Evolutionary conservation across 2,329 filamentous ascomycete genomes (phyloP), one percentile per base, ranked within the genome.

Genomic region (Metarhizium album): DNA sequence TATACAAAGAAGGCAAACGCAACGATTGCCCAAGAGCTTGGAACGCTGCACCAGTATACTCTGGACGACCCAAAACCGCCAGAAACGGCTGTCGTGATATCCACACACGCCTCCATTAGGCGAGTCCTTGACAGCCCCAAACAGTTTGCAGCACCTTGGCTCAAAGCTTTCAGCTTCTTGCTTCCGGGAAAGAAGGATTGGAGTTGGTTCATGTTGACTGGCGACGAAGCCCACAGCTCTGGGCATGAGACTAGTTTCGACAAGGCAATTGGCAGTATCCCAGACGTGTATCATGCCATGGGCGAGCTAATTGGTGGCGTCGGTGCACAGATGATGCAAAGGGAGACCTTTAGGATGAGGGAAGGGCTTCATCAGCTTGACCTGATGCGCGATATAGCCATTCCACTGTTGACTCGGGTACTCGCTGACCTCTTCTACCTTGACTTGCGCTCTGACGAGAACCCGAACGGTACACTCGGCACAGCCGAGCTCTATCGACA

Each of bases 341-440:
- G 67, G 53, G 67, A 70, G 57, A 58, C 62, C 0, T 71, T 72
- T 50, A 58, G 53, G 24, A 52, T 72, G 18, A 59, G 59, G 47
- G 57, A 66, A 35, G 67, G 65, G 0, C 63, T 72, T 1, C 59
- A 64, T 52, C 69, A 72, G 55, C 60, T 73, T 27, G 70, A 73
- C 46, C 54, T 73, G 20, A 63, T 73, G 49, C 68, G 70, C 13
- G 78, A 82, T 46, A 74, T 84, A 14, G 78, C 76, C 16, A 81
- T 83, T 53, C 75, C 82, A 11, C 67, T 76, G 1, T 80, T 79
- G 4, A 73, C 79, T 2, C 67, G 74, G 42, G 74, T 78, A 58
- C 69, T 80, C 1, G 73, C 77, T 0, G 74, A 80, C 42, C 65
- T 79, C 13, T 80, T 82, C 61, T 79, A 78, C 48, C 67, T 82